Percentiles rank a stretch among this genome's conserved stretches.
Conservation (phyloP, 2,329 filamentous ascomycete species). For the Nigrospora osmanthi region DNA sequence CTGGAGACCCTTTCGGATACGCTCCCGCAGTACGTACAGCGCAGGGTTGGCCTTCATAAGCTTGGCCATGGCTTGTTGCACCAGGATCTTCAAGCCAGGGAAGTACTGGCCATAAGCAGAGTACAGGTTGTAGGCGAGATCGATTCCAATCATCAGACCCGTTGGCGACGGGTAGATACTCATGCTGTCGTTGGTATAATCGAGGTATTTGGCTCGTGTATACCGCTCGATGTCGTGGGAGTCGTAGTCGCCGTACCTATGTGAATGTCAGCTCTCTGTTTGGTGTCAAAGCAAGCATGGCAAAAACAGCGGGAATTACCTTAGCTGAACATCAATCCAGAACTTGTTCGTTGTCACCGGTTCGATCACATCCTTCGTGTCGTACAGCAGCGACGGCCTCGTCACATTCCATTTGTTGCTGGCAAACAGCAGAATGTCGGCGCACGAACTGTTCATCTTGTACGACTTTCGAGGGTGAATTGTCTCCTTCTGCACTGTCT, state of each 20-base stretch:
- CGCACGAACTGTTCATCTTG: constrained; percentile 99
- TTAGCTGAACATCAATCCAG: constrained; percentile 94
- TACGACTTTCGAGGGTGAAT: constrained; percentile 99
- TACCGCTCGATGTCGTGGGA: constrained; percentile 98
- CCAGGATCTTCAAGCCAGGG: constrained; percentile 87
- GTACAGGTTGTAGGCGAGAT: constrained; percentile 96
- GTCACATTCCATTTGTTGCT: constrained; percentile 99
- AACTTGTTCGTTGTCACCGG: constrained; percentile 97
- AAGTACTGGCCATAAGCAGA: constrained; percentile 98
- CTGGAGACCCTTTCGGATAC: constrained; percentile 96
- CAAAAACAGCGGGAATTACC: constrained; percentile 21
- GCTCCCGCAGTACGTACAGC: constrained; percentile 90
- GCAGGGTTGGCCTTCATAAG: constrained; percentile 99
- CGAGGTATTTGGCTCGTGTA: constrained; percentile 93
- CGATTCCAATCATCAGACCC: constrained; percentile 94
- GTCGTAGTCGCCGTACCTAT: constrained; percentile 85
- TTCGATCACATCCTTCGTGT: constrained; percentile 93
- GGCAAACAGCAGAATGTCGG: constrained; percentile 92
- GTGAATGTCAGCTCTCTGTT: too few species aligned
- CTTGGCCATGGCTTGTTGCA: constrained; percentile 99
- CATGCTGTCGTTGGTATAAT: constrained; percentile 98
- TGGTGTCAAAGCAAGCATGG: too few species aligned
- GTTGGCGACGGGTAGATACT: constrained; percentile 97
- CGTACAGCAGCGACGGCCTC: constrained; percentile 83
- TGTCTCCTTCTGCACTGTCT: constrained; percentile 97